Evolutionary conservation across 2,329 filamentous ascomycete species (phyloP).

Genomic region (Penicillium sp.): DNA sequence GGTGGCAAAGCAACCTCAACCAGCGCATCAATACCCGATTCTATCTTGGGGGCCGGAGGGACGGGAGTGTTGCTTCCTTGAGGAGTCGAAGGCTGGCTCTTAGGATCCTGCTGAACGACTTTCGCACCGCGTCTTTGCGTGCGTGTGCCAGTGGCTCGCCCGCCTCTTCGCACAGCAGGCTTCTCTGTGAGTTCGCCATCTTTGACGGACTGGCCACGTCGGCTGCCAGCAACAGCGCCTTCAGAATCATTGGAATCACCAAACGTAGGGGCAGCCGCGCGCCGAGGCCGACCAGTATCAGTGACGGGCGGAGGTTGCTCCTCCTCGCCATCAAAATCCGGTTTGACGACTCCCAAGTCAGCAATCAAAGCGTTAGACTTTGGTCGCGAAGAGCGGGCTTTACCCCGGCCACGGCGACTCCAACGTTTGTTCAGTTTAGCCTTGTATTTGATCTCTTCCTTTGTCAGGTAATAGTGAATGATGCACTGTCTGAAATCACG

Average conservation of each 20-base stretch:
- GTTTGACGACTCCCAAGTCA: constrained; percentile 40
- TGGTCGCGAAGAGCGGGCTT: constrained; percentile 32
- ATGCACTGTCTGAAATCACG: constrained; percentile 46
- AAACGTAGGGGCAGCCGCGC: constrained; percentile 47
- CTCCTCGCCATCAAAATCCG: constrained; percentile 42
- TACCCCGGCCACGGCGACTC: constrained; percentile 38
- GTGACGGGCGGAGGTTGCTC: constrained; percentile 39
- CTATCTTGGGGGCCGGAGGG: constrained; percentile 23
- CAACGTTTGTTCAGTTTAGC: constrained; percentile 44
- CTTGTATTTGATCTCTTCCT: constrained; percentile 46
- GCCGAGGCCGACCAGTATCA: constrained; percentile 45
- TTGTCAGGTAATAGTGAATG: constrained; percentile 47
- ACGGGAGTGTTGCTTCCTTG: constrained; percentile 16
- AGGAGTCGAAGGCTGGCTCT: constrained; percentile 9
- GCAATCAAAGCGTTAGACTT: constrained; percentile 46
- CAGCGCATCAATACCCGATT: constrained; percentile 14
- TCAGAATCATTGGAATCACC: constrained; percentile 35
- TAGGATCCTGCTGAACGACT: constrained; percentile 27
- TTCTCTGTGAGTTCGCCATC: constrained; percentile 35
- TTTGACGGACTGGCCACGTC: constrained; percentile 29
- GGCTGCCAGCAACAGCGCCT: constrained; percentile 20
- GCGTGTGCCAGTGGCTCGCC: constrained; percentile 28
- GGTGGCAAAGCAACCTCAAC: constrained; percentile 14
- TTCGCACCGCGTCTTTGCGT: constrained; percentile 31
- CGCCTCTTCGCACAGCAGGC: constrained; percentile 29